Conservation (phyloP, 164 flowering plant species). For the Stephania cephalantha region DNA sequence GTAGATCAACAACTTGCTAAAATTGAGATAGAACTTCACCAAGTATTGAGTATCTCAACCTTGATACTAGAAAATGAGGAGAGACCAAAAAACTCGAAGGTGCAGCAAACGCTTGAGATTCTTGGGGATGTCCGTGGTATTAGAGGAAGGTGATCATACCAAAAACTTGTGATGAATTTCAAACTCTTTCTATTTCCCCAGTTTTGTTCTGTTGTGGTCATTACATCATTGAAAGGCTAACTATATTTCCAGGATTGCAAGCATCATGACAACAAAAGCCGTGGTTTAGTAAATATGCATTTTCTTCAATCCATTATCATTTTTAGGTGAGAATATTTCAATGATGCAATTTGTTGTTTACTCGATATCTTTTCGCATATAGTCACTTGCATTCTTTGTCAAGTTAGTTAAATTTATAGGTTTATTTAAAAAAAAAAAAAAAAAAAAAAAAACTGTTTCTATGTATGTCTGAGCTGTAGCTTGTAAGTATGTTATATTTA, state of each 20-base stretch:
- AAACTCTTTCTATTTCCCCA: neutral
- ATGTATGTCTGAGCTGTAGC: too few species aligned
- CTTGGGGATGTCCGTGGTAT: constrained; percentile 39
- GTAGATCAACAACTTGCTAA: constrained; percentile 47
- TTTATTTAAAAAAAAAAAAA: too few species aligned
- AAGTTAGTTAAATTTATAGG: too few species aligned
- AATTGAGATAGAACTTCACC: constrained; percentile 53
- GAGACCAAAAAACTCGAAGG: constrained; percentile 35
- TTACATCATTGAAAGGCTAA: neutral
- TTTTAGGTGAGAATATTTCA: neutral
- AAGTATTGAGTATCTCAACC: constrained; percentile 41
- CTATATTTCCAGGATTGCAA: constrained; percentile 35
- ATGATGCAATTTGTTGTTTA: too few species aligned
- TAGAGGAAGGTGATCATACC: constrained; percentile 46
- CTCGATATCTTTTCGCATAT: too few species aligned
- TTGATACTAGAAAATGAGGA: constrained; percentile 38
- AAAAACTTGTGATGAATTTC: neutral
- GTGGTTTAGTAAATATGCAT: constrained; percentile 19
- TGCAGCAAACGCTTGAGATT: constrained; percentile 42
- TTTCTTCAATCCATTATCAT: neutral
- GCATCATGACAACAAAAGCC: constrained; percentile 23
- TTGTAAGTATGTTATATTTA: too few species aligned
- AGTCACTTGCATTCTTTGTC: too few species aligned
- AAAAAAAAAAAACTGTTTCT: too few species aligned
- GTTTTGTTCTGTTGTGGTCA: neutral